Evolutionary conservation across 2,329 filamentous ascomycete species (phyloP).

Genomic region (Colletotrichum filicis): DNA sequence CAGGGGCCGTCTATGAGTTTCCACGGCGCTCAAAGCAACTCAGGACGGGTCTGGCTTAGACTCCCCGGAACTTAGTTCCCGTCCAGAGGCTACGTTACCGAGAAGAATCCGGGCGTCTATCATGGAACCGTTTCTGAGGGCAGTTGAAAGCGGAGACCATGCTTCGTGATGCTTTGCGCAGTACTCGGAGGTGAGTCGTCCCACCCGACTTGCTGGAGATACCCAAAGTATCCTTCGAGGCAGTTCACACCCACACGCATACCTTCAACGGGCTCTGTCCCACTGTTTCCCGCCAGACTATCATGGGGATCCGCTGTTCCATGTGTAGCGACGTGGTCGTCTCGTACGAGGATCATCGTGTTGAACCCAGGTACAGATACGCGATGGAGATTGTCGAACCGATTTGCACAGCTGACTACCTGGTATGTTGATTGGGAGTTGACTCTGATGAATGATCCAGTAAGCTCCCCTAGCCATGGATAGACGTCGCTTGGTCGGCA

Average conservation of each 20-base stretch:
- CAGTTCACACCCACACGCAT: neutral
- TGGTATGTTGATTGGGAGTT: neutral
- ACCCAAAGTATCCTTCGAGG: neutral
- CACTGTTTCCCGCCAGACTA: neutral
- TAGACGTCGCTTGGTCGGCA: neutral
- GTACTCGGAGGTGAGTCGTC: neutral
- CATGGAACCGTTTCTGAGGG: neutral
- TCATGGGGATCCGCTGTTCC: neutral
- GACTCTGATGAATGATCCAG: neutral
- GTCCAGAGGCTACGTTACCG: neutral
- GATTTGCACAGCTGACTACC: neutral
- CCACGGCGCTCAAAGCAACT: neutral
- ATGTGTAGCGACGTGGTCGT: neutral
- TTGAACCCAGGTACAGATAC: neutral
- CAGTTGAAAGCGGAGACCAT: neutral
- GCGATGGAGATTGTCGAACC: neutral
- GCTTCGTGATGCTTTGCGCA: neutral
- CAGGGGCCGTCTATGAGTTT: neutral
- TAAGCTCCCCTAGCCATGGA: neutral
- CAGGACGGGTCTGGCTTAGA: neutral
- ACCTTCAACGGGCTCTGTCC: neutral
- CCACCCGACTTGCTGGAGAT: neutral
- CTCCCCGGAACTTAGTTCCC: slow-evolving; percentile 2
- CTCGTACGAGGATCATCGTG: neutral
- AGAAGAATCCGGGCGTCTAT: neutral